Base-by-base conservation (phyloP, 139 green algal species). In the Chlamydomonas schloesseri region DNA sequence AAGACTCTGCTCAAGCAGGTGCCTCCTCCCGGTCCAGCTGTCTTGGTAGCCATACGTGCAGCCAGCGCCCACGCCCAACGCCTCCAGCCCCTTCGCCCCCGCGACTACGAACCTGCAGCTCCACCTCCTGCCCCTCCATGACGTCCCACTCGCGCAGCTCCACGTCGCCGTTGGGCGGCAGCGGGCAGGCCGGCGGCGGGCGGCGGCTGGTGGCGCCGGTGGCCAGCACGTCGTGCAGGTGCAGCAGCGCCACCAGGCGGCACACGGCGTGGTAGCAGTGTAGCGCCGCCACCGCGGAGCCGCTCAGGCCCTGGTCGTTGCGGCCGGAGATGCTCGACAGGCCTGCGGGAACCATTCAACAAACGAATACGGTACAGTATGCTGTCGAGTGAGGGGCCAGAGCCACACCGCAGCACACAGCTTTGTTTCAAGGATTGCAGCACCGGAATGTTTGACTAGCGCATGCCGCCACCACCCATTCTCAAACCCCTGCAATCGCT, bases 211-310 rank as follows among this genome's bases (percentile, higher is more conserved):
- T 78, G 23, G 53, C 67, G 34, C 83, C 89, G 20, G 24, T 26
- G 36, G 42, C 36, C 31, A 90, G 69, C 57, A 94, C 79, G 86
- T 95, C 85, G n/a, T 90, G 73, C 60, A 97, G 64, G 82, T 97
- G 95, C 37, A 91, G 72, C 79, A 96, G 73, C 14, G 91, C 91
- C 50, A 95, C 90, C 58, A 96, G 90, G 3, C 90, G 88, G 72
- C 93, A 84, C n/a, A 96, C 90, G 20, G 82, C 58, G 29, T 94
- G 86, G 88, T 93, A 89, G 0, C 83, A 81, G 23, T 88, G 88
- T 86, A 95, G 75, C 8, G 94, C 96, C 1, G 91, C 86, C 5
- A 90, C 73, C 0, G 94, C 93, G 10, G 87, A 94, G 33, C 68
- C 20, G 58, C 82, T 87, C 10, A 94, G 84, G 28, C 55, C 78